A percentile compares a stretch with the other conserved stretches of the same genome.
These are phyloP conservation scores for Prunus mongolica DNA, from an alignment of 306 rosid genomes.

Conservation along the genomic window DNA sequence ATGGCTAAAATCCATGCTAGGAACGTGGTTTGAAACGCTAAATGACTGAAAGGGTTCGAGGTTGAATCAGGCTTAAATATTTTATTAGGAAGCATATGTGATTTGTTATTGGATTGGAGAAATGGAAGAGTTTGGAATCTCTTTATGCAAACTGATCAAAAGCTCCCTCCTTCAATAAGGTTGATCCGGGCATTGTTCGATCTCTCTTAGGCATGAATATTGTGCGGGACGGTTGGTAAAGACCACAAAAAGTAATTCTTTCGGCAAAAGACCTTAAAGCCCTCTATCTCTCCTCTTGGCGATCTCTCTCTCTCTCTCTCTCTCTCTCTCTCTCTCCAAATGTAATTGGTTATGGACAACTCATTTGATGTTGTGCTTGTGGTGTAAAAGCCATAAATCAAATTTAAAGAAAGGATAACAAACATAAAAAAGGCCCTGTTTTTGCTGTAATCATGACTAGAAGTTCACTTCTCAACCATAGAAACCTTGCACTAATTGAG, in stretches of 20 bases:
- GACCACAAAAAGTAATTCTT: constrained; percentile 48
- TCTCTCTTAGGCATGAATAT: constrained; percentile 29
- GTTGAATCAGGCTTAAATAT: constrained; percentile 16
- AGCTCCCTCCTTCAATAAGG: constrained; percentile 35
- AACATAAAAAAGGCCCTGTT: constrained; percentile 1
- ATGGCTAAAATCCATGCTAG: constrained; percentile 24
- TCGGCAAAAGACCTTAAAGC: constrained; percentile 45
- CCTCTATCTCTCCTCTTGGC: neutral
- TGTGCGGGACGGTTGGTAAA: constrained; percentile 28
- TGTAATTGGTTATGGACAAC: constrained; percentile 43
- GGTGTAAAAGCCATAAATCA: constrained; percentile 46
- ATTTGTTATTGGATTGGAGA: constrained; percentile 33
- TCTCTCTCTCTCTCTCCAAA: neutral
- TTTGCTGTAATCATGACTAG: constrained; percentile 3
- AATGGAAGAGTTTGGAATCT: constrained; percentile 71
- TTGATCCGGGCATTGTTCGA: constrained; percentile 7
- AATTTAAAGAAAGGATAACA: neutral
- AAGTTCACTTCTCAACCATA: neutral
- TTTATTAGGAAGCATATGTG: neutral
- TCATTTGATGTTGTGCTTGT: constrained; percentile 40
- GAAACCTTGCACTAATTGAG: neutral
- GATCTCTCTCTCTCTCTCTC: neutral
- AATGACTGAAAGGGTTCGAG: neutral
- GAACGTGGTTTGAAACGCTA: constrained; percentile 4
- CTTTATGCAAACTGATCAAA: constrained; percentile 49